phyloP scores from a whole-genome alignment of 2,329 filamentous ascomycete genomes.

The Coniella vitis region DNA sequence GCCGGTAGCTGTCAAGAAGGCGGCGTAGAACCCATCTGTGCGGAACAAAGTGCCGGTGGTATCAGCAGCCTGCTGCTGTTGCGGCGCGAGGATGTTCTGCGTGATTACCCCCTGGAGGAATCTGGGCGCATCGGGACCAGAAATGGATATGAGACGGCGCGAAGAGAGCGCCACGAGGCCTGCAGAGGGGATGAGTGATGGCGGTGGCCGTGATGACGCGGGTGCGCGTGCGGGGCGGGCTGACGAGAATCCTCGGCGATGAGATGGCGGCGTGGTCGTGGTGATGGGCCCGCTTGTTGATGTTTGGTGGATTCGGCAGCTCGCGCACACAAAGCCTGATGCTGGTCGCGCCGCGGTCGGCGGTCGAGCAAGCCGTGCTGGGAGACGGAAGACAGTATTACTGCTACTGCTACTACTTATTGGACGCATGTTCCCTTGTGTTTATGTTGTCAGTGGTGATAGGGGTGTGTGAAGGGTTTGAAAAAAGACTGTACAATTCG shows the following conservation, averaged over 20 bases:
- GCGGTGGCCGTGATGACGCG: constrained; percentile 13
- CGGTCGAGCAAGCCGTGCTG: not conserved
- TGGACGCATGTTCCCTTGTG: not conserved
- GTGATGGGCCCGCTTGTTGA: too few species aligned
- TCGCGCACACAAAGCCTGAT: constrained; percentile 9
- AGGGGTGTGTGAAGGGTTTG: not conserved
- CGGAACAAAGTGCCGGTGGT: constrained; percentile 20
- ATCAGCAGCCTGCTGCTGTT: constrained; percentile 10
- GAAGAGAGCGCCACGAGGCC: constrained; percentile 56
- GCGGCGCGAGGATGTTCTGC: constrained; percentile 51
- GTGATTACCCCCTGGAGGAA: constrained; percentile 89
- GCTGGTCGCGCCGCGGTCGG: not conserved
- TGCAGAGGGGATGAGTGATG: constrained; percentile 28
- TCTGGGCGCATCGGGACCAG: constrained; percentile 70
- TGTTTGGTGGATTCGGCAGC: constrained; percentile 3
- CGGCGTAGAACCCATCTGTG: constrained; percentile 62
- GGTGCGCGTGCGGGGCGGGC: not conserved
- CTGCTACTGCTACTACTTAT: too few species aligned
- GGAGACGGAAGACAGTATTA: not conserved
- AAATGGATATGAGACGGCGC: constrained; percentile 71
- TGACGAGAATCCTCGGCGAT: not conserved
- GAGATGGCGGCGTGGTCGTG: not conserved
- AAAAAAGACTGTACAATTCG: not conserved
- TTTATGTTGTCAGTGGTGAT: too few species aligned
- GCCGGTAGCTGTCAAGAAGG: constrained; percentile 80